Percentiles rank a stretch among this genome's conserved stretches.
These are phyloP conservation scores for Colletotrichum euphorbiae DNA, from an alignment of 2,329 filamentous ascomycete genomes.

Conservation along the genomic window DNA sequence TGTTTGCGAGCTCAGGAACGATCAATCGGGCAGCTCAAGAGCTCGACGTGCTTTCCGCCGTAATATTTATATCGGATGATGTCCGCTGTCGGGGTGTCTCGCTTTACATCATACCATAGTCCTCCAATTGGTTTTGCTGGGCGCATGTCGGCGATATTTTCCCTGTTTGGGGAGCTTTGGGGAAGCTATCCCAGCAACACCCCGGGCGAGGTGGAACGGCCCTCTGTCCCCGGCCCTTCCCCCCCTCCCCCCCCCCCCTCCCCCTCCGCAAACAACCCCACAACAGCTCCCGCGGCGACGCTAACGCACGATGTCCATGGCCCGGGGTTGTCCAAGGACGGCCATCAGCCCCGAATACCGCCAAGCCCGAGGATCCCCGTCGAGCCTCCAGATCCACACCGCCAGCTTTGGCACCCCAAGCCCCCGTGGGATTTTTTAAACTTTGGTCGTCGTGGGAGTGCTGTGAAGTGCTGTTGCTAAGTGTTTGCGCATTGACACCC, in stretches of 20 bases:
- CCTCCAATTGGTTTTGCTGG: conserved; percentile 28
- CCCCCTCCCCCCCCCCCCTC: no score
- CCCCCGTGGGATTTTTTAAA: neutral
- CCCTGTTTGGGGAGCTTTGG: conserved; percentile 29
- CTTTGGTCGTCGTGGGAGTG: neutral
- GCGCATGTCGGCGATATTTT: conserved; percentile 31
- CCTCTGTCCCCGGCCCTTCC: no score
- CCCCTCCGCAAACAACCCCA: conserved; percentile 29
- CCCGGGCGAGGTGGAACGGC: neutral
- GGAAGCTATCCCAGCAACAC: conserved; percentile 22
- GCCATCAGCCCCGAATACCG: conserved; percentile 21
- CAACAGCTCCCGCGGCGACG: conserved; percentile 18
- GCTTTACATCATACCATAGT: conserved; percentile 10
- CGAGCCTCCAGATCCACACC: neutral
- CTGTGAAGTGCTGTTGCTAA: neutral
- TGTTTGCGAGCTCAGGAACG: neutral
- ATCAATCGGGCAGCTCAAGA: neutral
- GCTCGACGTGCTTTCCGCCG: conserved; percentile 20
- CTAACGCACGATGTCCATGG: conserved; percentile 10
- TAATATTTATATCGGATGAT: conserved; percentile 27
- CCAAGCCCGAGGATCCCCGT: conserved; percentile 17
- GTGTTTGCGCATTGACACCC: conserved; percentile 1
- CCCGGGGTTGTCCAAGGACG: conserved; percentile 27
- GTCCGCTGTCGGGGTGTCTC: conserved; percentile 5
- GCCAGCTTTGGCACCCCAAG: neutral